A percentile compares a stretch with the other conserved stretches of the same genome.
Conservation (phyloP, 2,329 filamentous ascomycete species). For the Volutella citrinella region DNA sequence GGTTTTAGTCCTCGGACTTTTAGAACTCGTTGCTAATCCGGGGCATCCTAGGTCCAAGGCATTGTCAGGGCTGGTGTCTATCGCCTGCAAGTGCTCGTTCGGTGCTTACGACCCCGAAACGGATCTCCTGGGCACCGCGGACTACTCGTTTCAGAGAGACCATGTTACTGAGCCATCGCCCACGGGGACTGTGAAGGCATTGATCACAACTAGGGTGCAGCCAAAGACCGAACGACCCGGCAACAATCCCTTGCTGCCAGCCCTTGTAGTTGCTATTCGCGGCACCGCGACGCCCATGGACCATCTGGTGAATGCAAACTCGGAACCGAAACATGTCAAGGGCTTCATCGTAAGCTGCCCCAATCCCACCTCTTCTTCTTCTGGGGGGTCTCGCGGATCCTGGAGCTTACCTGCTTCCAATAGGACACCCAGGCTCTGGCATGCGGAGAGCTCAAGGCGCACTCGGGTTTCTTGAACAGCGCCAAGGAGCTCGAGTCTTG, state of each 20-base stretch:
- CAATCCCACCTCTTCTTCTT: neutral
- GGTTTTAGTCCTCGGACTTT: neutral
- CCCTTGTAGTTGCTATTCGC: slow-evolving; percentile 17
- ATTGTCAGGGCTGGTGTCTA: slow-evolving; percentile 15
- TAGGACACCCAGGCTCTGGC: too few relatives aligned
- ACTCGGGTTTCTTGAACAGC: slow-evolving; percentile 18
- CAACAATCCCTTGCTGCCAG: slow-evolving; percentile 8
- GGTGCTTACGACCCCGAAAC: slow-evolving; percentile 11
- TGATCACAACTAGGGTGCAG: slow-evolving; percentile 14
- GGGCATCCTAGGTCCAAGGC: slow-evolving; percentile 9
- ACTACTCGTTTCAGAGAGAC: slow-evolving; percentile 10
- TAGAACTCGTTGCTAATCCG: neutral
- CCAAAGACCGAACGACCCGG: neutral
- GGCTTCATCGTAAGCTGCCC: slow-evolving; percentile 19
- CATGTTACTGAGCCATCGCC: slow-evolving; percentile 8
- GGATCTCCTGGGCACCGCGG: slow-evolving; percentile 7
- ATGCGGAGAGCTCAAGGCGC: slow-evolving; percentile 10
- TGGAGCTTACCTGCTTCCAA: too few relatives aligned
- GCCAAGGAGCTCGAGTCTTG: slow-evolving; percentile 10
- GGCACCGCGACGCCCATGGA: slow-evolving; percentile 22
- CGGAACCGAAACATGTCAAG: slow-evolving; percentile 3
- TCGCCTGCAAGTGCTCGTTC: slow-evolving; percentile 18
- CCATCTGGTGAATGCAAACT: slow-evolving; percentile 18
- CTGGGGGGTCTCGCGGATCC: neutral
- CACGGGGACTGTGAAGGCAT: slow-evolving; percentile 14